Base-by-base conservation (phyloP, 2,329 filamentous ascomycete species). In the Xylariaceae sp. region DNA sequence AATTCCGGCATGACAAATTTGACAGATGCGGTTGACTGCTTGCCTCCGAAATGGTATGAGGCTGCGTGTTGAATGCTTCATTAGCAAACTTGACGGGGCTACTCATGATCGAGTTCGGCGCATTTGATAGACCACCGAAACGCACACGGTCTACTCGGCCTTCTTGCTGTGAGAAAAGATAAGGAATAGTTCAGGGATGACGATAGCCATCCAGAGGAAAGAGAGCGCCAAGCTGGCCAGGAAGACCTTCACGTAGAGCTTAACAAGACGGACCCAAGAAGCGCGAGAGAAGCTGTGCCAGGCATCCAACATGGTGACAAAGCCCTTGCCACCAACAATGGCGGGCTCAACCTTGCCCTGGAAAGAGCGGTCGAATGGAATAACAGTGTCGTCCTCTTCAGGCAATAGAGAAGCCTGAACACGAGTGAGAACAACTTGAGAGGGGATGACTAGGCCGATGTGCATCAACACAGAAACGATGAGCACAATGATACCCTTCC, bases 301-400 rank as follows among this genome's bases (percentile, higher is more conserved):
- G 1, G 89, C 89, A 54, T 91, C 85, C 37, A 78, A 62, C 56
- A 91, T 76, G 31, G 84, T 78, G 47, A 87, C 74, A 51, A 79
- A 81, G 51, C 87, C 86, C 49, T 74, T 78, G 41, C 85, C 87
- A 44, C 80, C 83, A n/a, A 89, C 71, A 37, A 89, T 74, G 45
- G 79, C 77, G n/a, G 87, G 82, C 50, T 84, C 79, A 19, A 91
- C 79, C 60, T 82, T 85, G 53, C 87, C 87, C 49, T 77, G 79
- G 57, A 94, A 94, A 22, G 83, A 84, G 50, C 89, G 86, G 71
- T 97, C 91, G 56, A 97, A 95, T 24, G 88, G 84, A 28, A 97
- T 83, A 50, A 96, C 86, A 19, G 87, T 81, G 66, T 94, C 85
- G 51, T 89, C 78, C 15, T 87, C 82, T 44, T 88, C 83, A 1